Percentiles rank a stretch among this genome's conserved stretches.
These are phyloP conservation scores for Saccharomycopsis microspora DNA, from an alignment of 805 yeast species.

Conservation along the genomic window DNA sequence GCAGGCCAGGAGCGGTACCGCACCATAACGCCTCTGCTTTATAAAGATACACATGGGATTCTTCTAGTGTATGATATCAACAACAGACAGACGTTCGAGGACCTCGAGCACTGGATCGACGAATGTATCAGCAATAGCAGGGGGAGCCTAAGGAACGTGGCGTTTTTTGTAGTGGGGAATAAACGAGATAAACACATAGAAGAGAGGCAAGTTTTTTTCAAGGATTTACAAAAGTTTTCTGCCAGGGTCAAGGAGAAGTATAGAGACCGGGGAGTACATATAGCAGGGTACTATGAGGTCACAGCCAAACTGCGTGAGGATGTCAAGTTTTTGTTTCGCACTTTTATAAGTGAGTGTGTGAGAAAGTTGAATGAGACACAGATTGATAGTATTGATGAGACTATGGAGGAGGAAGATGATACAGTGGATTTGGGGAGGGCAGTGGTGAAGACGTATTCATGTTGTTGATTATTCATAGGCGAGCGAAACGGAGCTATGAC, in stretches of 20 bases:
- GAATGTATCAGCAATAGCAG: constrained; percentile 28
- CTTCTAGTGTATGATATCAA: constrained; percentile 33
- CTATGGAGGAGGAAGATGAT: neutral
- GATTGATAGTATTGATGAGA: neutral
- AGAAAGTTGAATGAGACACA: neutral
- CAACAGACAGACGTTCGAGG: constrained; percentile 26
- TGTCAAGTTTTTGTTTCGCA: constrained; percentile 15
- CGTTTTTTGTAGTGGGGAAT: constrained; percentile 35
- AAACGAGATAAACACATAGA: constrained; percentile 23
- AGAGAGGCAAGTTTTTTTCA: constrained; percentile 27
- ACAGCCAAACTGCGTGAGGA: constrained; percentile 29
- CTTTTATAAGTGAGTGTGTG: constrained; percentile 15
- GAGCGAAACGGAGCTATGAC: neutral
- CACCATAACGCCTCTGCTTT: constrained; percentile 33
- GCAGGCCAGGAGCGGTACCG: constrained; percentile 41
- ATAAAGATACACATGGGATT: constrained; percentile 36
- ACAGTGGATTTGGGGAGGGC: neutral
- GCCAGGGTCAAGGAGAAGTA: constrained; percentile 22
- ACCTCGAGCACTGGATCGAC: constrained; percentile 30
- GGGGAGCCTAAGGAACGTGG: constrained; percentile 19
- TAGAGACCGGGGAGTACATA: constrained; percentile 19
- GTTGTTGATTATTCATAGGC: neutral
- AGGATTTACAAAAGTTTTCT: constrained; percentile 26
- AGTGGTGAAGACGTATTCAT: neutral
- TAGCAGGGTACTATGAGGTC: constrained; percentile 34